Base-by-base conservation (phyloP, 768 basidiomycete genomes). In the Pisolithus tinctorius region DNA sequence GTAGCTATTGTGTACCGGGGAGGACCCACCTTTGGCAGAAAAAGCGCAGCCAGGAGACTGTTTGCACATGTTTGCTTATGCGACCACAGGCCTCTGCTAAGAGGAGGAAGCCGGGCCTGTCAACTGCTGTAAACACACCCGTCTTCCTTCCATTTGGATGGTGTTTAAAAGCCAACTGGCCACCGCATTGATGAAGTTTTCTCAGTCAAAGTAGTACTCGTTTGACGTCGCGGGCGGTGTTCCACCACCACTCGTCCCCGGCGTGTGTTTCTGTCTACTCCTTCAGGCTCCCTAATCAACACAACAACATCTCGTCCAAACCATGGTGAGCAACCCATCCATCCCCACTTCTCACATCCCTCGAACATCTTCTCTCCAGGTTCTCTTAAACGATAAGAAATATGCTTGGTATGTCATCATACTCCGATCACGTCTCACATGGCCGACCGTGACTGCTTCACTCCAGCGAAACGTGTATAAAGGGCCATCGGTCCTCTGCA, bases 401-500 rank as follows among this genome's bases (percentile, higher is more conserved):
- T 90, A 87, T 65, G 87, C 87, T 57, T 90, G 87, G 86, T 88
- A 65, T 31, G 83, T 34, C 59, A n/a, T 55, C 47, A 39, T 48
- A n/a, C 16, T 27, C 34, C 46, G 14, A 45, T n/a, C 26, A n/a
- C 30, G 8, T 20, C n/a, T 14, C 13, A 39, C 41, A 45, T 50
- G n/a, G 50, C 49, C 51, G 50, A 38, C 50, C 50, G 39, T 39
- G 47, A 48, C 27, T n/a, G 36, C 20, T n/a, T 44, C 6, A 42
- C 46, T 53, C 23, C 59, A 92, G 91, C 68, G 88, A 88, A 74
- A 87, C 89, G 58, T 95, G 93, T 73, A 93, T 93, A 69, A 93
- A 93, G 71, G 93, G 92, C 16, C 92, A 95, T 70, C 82, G 93
- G 45, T 93, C 92, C 14, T 90, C 89, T 14, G 79, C 83, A 29